Base-by-base conservation (phyloP, 345 rosid genomes). In the Acer campestre region DNA sequence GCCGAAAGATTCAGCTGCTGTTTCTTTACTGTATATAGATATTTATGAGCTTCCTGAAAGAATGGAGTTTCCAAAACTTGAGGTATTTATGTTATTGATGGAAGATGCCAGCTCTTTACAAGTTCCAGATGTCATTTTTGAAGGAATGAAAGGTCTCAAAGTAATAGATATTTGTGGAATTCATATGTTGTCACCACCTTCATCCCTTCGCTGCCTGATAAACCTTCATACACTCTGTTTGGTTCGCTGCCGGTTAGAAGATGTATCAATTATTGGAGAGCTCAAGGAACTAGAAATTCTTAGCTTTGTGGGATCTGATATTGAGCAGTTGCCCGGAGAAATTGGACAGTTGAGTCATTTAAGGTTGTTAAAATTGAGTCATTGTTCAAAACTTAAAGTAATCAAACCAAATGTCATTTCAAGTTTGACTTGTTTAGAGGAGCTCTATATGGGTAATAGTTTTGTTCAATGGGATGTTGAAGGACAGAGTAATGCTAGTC, bases 381-480 rank as follows among this genome's bases (percentile, higher is more conserved):
- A 11, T 10, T 85, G 84, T 56, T 1, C 12, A 4, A 7, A 23
- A 27, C 82, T 85, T 13, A 27, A 46, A 72, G 64, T 48, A 11
- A 82, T 85, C 23, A 17, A 69, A 2, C 79, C 85, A 13, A 63
- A 65, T 70, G 71, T 82, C 3, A 12, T 85, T 3, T 38, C 76
- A 51, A 40, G 65, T 0, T 69, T 85, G 71, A 18, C 61, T 3
- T 18, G 2, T 2, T 51, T 85, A 61, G 86, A 85, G 42, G 88
- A 82, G 3, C 53, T 85, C 3, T 25, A 13, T 17, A 68, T 82
- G 68, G 40, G 58, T 3, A 53, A 67, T 8, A 73, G 72, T 63
- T 76, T 74, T 49, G 31, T 53, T 20, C 27, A 51, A 0, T 85
- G 88, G 88, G 84, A 78, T 1, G 23, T 1, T 35, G 74, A 67